Conservation (phyloP, 768 basidiomycete genomes). For the Pulveroboletus ravenelii region DNA sequence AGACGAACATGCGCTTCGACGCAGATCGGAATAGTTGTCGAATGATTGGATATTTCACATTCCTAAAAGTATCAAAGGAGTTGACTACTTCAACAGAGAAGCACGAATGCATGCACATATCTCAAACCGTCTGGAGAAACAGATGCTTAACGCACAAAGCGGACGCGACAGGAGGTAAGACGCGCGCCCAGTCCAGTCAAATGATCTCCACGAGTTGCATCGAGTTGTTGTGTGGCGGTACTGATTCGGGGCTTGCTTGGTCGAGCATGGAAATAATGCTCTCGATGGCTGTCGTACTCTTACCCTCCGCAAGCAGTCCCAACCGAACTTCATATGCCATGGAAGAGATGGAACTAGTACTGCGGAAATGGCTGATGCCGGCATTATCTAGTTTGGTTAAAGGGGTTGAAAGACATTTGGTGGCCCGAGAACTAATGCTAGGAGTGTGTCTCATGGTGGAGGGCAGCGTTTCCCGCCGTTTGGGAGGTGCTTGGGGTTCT, state of each 20-base stretch:
- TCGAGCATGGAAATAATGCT: conserved; percentile 28
- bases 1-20: neutral
- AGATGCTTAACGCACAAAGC: neutral
- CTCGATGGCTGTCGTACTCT: conserved; percentile 21
- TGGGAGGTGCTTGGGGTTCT: conserved; percentile 2
- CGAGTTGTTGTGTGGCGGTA: neutral
- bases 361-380: conserved; percentile 11
- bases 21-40: neutral
- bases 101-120: conserved; percentile 2
- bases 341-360: conserved; percentile 23
- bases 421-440: neutral
- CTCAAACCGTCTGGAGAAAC: neutral
- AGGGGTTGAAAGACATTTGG: conserved; percentile 19
- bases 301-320: conserved; percentile 23
- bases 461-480: conserved; percentile 13
- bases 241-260: conserved; percentile 18
- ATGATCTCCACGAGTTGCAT: conserved; percentile 1
- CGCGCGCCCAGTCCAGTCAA: too few species aligned
- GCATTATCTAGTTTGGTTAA: conserved; percentile 11
- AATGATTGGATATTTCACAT: neutral
- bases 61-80: neutral
- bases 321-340: conserved; percentile 24
- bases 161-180: too few species aligned
- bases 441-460: neutral
- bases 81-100: conserved; percentile 1